These are phyloP conservation scores for Omphalotus olearius DNA, from an alignment of 1,284 basidiomycete species.

Conservation along the genomic window DNA sequence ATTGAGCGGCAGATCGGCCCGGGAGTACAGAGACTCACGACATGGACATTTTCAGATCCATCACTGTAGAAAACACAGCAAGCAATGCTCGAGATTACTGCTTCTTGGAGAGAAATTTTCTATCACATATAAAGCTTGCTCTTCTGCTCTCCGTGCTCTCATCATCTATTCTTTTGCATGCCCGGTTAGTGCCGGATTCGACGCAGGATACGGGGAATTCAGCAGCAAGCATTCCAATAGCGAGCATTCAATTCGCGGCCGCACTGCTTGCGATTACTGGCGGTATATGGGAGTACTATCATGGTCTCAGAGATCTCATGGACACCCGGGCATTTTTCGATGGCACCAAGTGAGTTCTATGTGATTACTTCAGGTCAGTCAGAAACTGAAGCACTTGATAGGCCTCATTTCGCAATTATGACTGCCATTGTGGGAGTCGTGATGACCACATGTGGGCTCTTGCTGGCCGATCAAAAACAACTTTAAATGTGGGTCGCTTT, in stretches of 20 bases:
- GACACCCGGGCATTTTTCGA: conserved; percentile 55
- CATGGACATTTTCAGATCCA: too few species aligned
- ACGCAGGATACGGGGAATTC: conserved; percentile 13
- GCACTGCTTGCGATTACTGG: conserved; percentile 51
- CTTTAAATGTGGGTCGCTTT: background rate
- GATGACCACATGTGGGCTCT: conserved; percentile 46
- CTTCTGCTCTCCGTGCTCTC: conserved; percentile 60
- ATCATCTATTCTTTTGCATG: conserved; percentile 56
- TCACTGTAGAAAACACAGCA: conserved; percentile 35
- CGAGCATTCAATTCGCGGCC: conserved; percentile 41
- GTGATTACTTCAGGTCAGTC: conserved; percentile 7
- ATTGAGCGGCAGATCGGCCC: too few species aligned
- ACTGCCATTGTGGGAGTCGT: conserved; percentile 42
- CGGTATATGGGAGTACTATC: conserved; percentile 62
- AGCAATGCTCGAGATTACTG: conserved; percentile 63
- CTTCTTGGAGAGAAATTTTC: conserved; percentile 71
- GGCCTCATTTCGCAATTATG: conserved; percentile 51
- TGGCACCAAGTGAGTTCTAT: conserved; percentile 46
- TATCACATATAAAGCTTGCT: conserved; percentile 62
- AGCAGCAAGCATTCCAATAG: conserved; percentile 31
- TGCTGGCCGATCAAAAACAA: conserved; percentile 27
- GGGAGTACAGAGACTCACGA: too few species aligned
- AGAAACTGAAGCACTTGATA: conserved; percentile 20
- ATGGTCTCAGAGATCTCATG: conserved; percentile 50
- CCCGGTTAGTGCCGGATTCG: conserved; percentile 48